Conservation (phyloP, 768 basidiomycete species). For the Mycena pura region DNA sequence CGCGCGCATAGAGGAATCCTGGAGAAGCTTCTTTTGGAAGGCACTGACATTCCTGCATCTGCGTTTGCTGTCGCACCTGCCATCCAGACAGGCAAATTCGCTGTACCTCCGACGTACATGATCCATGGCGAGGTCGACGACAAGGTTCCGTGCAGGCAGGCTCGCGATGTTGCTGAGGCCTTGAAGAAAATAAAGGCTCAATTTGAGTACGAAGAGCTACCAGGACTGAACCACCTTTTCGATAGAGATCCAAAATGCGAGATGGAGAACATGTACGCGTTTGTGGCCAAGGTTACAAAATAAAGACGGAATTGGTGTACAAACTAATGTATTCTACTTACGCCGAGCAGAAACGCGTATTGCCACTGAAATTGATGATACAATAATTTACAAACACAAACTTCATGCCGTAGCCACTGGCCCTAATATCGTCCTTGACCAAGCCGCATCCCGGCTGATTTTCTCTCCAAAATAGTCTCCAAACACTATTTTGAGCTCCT, state of each 20-base stretch:
- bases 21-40: slow-evolving; percentile 37
- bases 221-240: slow-evolving; percentile 42
- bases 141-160: slow-evolving; percentile 42
- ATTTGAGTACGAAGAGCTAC: slow-evolving; percentile 41
- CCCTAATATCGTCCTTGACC: slow-evolving; percentile 68
- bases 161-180: slow-evolving; percentile 40
- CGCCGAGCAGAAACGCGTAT: background rate
- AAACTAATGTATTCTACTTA: background rate
- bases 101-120: slow-evolving; percentile 40
- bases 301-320: background rate
- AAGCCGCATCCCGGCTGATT: slow-evolving; percentile 62
- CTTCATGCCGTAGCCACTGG: background rate
- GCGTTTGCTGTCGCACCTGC: slow-evolving; percentile 38
- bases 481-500: slow-evolving; percentile 57
- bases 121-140: slow-evolving; percentile 45
- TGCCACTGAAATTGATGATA: background rate
- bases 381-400: slow-evolving; percentile 8
- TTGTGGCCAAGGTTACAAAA: slow-evolving; percentile 31
- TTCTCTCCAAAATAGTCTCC: slow-evolving; percentile 69
- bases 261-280: slow-evolving; percentile 45
- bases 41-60: slow-evolving; percentile 37
- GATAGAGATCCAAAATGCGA: slow-evolving; percentile 37
- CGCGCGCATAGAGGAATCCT: slow-evolving; percentile 35
- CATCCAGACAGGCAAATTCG: slow-evolving; percentile 33
- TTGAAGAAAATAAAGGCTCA: slow-evolving; percentile 29